Base-by-base conservation (phyloP, 106 monocot genomes). In the Allium fistulosum region DNA sequence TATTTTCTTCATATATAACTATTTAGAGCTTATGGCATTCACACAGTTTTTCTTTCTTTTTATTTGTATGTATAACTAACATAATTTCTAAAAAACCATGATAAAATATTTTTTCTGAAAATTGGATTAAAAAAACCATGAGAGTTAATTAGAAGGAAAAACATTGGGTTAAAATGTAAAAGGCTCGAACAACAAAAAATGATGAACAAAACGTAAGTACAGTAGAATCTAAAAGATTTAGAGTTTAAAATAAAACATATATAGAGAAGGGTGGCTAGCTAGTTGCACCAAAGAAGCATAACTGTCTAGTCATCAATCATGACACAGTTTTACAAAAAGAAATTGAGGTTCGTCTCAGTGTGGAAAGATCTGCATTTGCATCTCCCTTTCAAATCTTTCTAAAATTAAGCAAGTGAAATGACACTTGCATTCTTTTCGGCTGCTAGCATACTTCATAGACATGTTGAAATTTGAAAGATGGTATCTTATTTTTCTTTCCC, bases 311-410 rank as follows among this genome's bases (percentile, higher is more conserved):
- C 65, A 65, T 50, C 48, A 48, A 65, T 65, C 65, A 65, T 49
- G 49, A 62, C 62, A 45, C 65, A 17, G 65, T 50, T 27, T 49
- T 50, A 50, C 48, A 10, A 50, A 9, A 49, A 49, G 26, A 65
- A 65, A 50, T 48, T 49, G 49, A 65, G 12, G 47, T 50, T 65
- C 51, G 65, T 65, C 65, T 65, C 65, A 49, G 50, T 65, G 49
- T 11, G 9, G 17, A 65, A 65, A 65, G 65, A 65, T 65, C n/a
- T 65, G 65, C 65, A 49, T 65, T 65, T 65, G 65, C 49, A 47
- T 48, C 48, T 63, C 46, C 37, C 27, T 27, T 15, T 61, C 61
- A 14, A 16, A 7, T 17, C 16, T 64, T 64, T n/a, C 16, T 47
- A 6, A 65, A 65, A 65, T 27, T 18, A 65, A 50, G 48, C 64